These are phyloP conservation scores for Haplosporangium gracile DNA, from an alignment of 192 early-diverging fungal species.

Conservation along the genomic window DNA sequence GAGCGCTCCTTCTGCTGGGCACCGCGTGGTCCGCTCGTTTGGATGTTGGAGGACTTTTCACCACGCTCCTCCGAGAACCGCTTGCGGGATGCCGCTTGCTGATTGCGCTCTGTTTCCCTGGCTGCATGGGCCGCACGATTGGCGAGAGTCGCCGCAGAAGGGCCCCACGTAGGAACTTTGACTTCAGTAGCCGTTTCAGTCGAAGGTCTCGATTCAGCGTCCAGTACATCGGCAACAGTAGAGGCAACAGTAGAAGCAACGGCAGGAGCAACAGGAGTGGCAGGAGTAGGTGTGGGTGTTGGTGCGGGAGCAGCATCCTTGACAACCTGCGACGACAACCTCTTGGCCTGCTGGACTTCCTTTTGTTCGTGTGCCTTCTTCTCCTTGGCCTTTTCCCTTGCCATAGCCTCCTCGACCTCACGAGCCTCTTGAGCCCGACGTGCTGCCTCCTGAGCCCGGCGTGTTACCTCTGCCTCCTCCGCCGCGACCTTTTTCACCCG, in stretches of 20 bases:
- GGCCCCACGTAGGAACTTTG: slow-evolving; percentile 51
- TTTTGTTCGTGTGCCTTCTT: background rate
- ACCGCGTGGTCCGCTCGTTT: slow-evolving; percentile 9
- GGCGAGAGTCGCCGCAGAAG: slow-evolving; percentile 43
- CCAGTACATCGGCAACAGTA: background rate
- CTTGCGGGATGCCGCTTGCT: slow-evolving; percentile 1
- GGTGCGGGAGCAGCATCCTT: background rate
- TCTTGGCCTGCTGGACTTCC: background rate
- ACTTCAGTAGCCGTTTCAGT: background rate
- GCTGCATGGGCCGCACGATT: slow-evolving; percentile 40
- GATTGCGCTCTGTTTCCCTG: slow-evolving; percentile 24
- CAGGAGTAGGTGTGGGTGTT: background rate
- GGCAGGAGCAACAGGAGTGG: background rate
- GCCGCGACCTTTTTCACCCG: slow-evolving; percentile 9
- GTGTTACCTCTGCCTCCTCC: slow-evolving; percentile 9
- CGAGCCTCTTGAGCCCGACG: slow-evolving; percentile 20
- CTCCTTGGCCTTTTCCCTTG: slow-evolving; percentile 13
- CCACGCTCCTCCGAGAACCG: slow-evolving; percentile 16
- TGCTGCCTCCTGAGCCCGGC: background rate
- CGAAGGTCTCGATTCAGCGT: background rate
- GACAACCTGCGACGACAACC: background rate
- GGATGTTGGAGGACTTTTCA: background rate
- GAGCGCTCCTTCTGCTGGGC: background rate
- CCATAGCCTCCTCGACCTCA: slow-evolving; percentile 31
- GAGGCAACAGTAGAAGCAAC: background rate